Percentiles rank a stretch among this genome's conserved stretches.
phyloP scores from a whole-genome alignment of 2,329 filamentous ascomycete genomes.

The Talaromyces sp. region DNA sequence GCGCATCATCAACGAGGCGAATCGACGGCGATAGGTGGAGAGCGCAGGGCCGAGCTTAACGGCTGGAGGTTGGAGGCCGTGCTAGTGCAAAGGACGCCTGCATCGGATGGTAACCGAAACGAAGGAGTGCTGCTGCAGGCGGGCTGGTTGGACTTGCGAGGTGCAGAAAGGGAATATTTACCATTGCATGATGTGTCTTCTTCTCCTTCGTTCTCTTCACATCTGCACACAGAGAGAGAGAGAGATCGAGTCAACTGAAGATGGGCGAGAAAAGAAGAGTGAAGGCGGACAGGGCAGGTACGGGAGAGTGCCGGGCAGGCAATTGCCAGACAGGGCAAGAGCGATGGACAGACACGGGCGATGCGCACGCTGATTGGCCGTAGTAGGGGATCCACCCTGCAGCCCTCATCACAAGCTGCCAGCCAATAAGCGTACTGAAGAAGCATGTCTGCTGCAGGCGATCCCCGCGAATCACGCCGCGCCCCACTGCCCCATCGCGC shows the following conservation, averaged over 20 bases:
- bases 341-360: not conserved
- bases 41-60: constrained; percentile 1
- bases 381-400: constrained; percentile 7
- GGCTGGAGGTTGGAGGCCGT: not conserved
- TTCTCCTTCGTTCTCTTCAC: not conserved
- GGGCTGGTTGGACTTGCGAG: not conserved
- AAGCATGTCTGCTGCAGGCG: constrained; percentile 8
- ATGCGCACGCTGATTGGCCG: constrained; percentile 6
- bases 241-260: not conserved
- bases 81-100: not conserved
- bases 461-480: constrained; percentile 4
- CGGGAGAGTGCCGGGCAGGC: not conserved
- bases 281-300: not conserved
- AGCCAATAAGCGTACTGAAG: constrained; percentile 10
- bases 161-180: not conserved
- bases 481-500: constrained; percentile 5
- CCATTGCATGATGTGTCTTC: no score
- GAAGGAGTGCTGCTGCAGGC: not conserved
- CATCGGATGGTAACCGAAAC: constrained; percentile 12
- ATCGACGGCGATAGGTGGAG: constrained; percentile 1
- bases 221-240: not conserved
- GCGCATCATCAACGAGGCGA: constrained; percentile 7
- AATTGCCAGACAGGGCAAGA: not conserved
- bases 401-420: constrained; percentile 6
- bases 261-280: not conserved